Percentiles rank a stretch among this genome's conserved stretches.
Conservation (phyloP, 108 stramenopile species). For the Cyclotella cryptica region DNA sequence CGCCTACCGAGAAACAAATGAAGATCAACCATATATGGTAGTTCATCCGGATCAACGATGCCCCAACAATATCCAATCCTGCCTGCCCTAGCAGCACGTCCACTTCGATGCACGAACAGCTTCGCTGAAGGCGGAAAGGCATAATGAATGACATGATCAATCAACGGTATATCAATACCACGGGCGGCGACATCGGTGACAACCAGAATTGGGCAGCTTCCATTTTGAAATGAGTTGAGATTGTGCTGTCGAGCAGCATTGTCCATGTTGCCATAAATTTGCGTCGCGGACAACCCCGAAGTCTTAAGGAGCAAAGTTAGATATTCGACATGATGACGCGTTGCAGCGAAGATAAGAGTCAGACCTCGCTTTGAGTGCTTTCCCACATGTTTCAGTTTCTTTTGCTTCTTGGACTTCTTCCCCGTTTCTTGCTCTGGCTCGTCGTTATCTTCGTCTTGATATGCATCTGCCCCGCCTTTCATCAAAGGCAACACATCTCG, state of each 20-base stretch:
- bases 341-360: conserved; percentile 95
- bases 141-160: conserved; percentile 98
- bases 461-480: conserved; percentile 52
- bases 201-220: conserved; percentile 84
- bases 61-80: conserved; percentile 91
- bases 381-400: conserved; percentile 41
- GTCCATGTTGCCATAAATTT: conserved; percentile 98
- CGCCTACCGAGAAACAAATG: conserved; percentile 94
- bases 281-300: conserved; percentile 67
- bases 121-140: conserved; percentile 94
- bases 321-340: conserved; percentile 97
- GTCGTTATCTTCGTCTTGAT: conserved; percentile 26
- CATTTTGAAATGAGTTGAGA: conserved; percentile 88
- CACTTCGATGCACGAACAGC: conserved; percentile 96
- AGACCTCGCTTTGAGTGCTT: conserved; percentile 68
- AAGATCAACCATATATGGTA: conserved; percentile 98
- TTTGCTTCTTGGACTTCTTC: conserved; percentile 39
- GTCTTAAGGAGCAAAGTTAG: conserved; percentile 80
- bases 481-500: conserved; percentile 79
- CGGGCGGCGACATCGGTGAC: conserved; percentile 99
- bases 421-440: conserved; percentile 7
- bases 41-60: conserved; percentile 96
- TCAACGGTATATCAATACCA: conserved; percentile 97
- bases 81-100: conserved; percentile 94
- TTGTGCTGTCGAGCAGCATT: conserved; percentile 88